Conservation (phyloP, 2,329 filamentous ascomycete species). For the Ascochyta fabae region DNA sequence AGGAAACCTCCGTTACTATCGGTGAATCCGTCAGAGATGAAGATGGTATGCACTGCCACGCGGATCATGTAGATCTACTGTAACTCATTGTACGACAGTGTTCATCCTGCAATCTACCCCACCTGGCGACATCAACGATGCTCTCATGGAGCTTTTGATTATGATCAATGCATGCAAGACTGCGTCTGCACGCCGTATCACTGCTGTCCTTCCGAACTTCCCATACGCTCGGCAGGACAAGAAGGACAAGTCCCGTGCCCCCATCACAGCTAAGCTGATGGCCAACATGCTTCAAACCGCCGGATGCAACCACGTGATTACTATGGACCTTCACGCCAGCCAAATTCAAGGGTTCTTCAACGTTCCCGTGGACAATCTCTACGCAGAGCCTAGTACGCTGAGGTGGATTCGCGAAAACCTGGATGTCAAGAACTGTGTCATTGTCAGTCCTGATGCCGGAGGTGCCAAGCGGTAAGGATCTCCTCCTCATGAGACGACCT, state of each 20-base stretch:
- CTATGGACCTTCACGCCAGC: slow-evolving; percentile 92
- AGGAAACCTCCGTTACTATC: slow-evolving; percentile 89
- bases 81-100: slow-evolving; percentile 59
- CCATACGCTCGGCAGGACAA: slow-evolving; percentile 97
- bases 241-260: slow-evolving; percentile 95
- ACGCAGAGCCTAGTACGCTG: slow-evolving; percentile 90
- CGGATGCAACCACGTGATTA: slow-evolving; percentile 91
- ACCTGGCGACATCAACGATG: slow-evolving; percentile 96
- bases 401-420: slow-evolving; percentile 91
- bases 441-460: slow-evolving; percentile 93
- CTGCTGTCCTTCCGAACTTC: slow-evolving; percentile 94
- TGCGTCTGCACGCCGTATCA: slow-evolving; percentile 86
- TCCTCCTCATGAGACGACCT: neutral
- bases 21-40: slow-evolving; percentile 96
- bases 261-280: slow-evolving; percentile 93
- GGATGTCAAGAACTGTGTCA: slow-evolving; percentile 81
- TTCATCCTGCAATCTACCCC: slow-evolving; percentile 96
- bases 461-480: slow-evolving; percentile 78
- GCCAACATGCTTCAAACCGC: slow-evolving; percentile 97
- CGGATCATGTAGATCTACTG: slow-evolving; percentile 7
- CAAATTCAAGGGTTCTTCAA: slow-evolving; percentile 98
- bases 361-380: slow-evolving; percentile 79
- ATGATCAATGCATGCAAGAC: slow-evolving; percentile 97
- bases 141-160: slow-evolving; percentile 96
- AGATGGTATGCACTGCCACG: slow-evolving; percentile 67